phyloP scores from a whole-genome alignment of 2,329 filamentous ascomycete species.

The Lecanosticta acicola region DNA sequence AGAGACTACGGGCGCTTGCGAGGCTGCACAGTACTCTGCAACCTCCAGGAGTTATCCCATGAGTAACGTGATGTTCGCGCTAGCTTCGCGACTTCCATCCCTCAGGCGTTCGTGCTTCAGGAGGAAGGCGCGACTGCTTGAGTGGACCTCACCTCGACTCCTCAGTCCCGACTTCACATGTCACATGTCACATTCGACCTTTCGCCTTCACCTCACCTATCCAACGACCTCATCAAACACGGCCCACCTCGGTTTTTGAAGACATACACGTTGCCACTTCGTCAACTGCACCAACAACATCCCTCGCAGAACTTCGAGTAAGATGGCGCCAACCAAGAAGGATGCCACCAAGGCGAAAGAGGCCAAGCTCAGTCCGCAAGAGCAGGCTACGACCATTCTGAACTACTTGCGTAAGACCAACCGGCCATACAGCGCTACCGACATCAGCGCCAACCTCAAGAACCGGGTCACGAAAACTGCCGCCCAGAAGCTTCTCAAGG shows the following conservation, averaged over 20 bases:
- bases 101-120: too few relatives aligned
- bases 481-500: slow-evolving; percentile 56
- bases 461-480: slow-evolving; percentile 42
- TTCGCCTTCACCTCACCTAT: not conserved
- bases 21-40: too few relatives aligned
- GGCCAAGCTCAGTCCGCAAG: slow-evolving; percentile 28
- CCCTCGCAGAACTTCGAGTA: slow-evolving; percentile 2
- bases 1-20: too few relatives aligned
- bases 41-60: too few relatives aligned
- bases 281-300: not conserved
- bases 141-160: slow-evolving; percentile 2
- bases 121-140: slow-evolving; percentile 6
- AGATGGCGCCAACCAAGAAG: slow-evolving; percentile 32
- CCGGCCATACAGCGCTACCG: slow-evolving; percentile 32
- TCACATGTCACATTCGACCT: too few relatives aligned
- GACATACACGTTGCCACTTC: too few relatives aligned
- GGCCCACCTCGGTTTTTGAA: too few relatives aligned
- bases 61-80: not conserved
- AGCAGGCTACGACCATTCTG: slow-evolving; percentile 27
- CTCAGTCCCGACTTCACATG: too few relatives aligned
- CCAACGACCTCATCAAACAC: not conserved
- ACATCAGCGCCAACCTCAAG: slow-evolving; percentile 34
- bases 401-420: slow-evolving; percentile 31
- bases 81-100: too few relatives aligned
- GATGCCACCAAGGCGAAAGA: slow-evolving; percentile 22